A percentile compares a stretch with the other conserved stretches of the same genome.
phyloP scores from a whole-genome alignment of 2,329 filamentous ascomycete genomes.

The Hortaea werneckii region DNA sequence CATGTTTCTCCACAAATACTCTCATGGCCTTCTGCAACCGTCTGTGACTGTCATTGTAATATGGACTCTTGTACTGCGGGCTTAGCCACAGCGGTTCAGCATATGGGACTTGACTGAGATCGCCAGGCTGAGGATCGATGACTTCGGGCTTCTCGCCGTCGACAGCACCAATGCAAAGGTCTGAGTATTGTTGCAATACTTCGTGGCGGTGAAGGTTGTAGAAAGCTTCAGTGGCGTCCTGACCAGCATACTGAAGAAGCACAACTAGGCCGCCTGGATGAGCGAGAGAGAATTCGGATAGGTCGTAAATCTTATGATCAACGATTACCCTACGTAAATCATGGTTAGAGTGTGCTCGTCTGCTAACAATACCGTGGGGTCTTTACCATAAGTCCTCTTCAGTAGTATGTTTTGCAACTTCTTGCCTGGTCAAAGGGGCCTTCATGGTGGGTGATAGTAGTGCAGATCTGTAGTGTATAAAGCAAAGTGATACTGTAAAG shows the following conservation, averaged over 20 bases:
- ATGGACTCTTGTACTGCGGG: constrained; percentile 66
- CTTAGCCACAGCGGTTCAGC: constrained; percentile 77
- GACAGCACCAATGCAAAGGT: constrained; percentile 65
- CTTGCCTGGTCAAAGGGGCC: constrained; percentile 16
- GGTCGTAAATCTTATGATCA: constrained; percentile 79
- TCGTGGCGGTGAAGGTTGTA: constrained; percentile 90
- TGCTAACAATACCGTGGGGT: not conserved
- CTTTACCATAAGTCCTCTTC: constrained; percentile 61
- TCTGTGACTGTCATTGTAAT: constrained; percentile 67
- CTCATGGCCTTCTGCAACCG: constrained; percentile 59
- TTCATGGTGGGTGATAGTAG: constrained; percentile 11
- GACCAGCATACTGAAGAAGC: constrained; percentile 67
- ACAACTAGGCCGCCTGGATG: constrained; percentile 77
- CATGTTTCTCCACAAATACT: constrained; percentile 60
- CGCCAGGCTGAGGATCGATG: constrained; percentile 57
- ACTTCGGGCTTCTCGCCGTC: constrained; percentile 66
- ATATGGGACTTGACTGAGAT: constrained; percentile 69
- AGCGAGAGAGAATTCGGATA: constrained; percentile 73
- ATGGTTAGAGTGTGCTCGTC: not conserved
- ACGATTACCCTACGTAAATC: constrained; percentile 53
- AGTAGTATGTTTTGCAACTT: constrained; percentile 49
- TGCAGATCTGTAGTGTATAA: no score
- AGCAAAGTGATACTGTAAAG: no score
- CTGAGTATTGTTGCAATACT: constrained; percentile 69
- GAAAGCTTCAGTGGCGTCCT: constrained; percentile 72